Conservation (phyloP, 2,329 filamentous ascomycete genomes). For the Chlorencoelia australis region DNA sequence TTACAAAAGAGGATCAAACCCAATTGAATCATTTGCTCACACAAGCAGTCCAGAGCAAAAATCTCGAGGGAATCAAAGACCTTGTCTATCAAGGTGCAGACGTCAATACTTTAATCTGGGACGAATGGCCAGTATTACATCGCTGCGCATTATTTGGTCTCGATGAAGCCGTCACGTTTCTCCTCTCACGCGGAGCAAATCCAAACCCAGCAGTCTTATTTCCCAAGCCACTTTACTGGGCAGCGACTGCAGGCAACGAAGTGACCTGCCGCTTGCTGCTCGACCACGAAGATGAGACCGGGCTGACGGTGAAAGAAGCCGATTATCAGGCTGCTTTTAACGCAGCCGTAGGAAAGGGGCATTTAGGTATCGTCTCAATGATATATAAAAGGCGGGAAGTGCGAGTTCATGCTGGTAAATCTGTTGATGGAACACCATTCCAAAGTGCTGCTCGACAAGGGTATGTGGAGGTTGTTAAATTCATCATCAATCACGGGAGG, state of each 20-base stretch:
- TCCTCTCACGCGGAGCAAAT: constrained; percentile 15
- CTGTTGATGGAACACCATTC: constrained; percentile 6
- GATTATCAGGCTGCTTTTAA: constrained; percentile 11
- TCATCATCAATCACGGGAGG: constrained; percentile 13
- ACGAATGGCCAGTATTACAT: constrained; percentile 14
- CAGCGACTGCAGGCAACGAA: constrained; percentile 12
- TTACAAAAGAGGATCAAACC: constrained; percentile 5
- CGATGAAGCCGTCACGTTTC: constrained; percentile 13
- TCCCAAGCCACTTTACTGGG: constrained; percentile 16
- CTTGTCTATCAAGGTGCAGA: constrained; percentile 13
- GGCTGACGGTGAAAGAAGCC: constrained; percentile 26
- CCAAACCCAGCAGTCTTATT: constrained; percentile 9
- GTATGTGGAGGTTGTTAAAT: constrained; percentile 12
- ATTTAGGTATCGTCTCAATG: constrained; percentile 12
- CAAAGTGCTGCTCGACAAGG: constrained; percentile 8
- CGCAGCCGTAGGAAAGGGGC: constrained; percentile 10
- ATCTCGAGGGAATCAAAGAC: constrained; percentile 6
- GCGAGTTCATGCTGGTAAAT: constrained; percentile 7
- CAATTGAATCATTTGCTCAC: constrained; percentile 8
- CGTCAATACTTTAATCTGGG: constrained; percentile 10
- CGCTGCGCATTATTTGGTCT: constrained; percentile 13
- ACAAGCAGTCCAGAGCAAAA: constrained; percentile 7
- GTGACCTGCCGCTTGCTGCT: constrained; percentile 29
- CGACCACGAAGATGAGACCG: constrained; percentile 29
- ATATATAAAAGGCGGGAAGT: constrained; percentile 13